phyloP scores from a whole-genome alignment of 352 stramenopile genomes.

The Globisporangium cylindrosporum region DNA sequence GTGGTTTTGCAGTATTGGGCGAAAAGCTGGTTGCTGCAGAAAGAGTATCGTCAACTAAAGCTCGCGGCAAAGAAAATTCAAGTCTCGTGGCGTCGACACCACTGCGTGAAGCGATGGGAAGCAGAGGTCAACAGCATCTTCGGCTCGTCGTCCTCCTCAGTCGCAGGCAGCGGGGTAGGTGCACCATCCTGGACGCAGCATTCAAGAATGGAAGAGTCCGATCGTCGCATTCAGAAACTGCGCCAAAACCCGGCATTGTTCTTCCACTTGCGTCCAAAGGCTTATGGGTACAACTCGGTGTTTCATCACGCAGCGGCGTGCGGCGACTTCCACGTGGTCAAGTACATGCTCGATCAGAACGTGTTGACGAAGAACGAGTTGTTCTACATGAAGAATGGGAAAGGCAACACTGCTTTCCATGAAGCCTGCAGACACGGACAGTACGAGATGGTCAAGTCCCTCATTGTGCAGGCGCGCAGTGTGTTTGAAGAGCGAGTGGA shows the following conservation, averaged over 20 bases:
- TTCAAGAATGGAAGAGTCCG: slow-evolving; percentile 69
- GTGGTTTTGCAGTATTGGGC: slow-evolving; percentile 43
- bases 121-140: slow-evolving; percentile 53
- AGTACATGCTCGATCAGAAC: slow-evolving; percentile 63
- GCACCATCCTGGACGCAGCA: slow-evolving; percentile 38
- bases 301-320: slow-evolving; percentile 64
- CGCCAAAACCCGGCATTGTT: slow-evolving; percentile 44
- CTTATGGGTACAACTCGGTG: slow-evolving; percentile 63
- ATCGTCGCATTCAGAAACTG: slow-evolving; percentile 53
- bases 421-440: slow-evolving; percentile 60
- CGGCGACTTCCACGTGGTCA: slow-evolving; percentile 74
- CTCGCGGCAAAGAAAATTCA: slow-evolving; percentile 37
- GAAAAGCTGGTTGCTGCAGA: slow-evolving; percentile 51
- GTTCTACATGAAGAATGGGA: slow-evolving; percentile 48
- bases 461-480: slow-evolving; percentile 29
- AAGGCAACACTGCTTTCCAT: slow-evolving; percentile 63
- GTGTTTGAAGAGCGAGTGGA: slow-evolving; percentile 3
- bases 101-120: slow-evolving; percentile 38
- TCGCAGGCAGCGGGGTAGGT: not conserved
- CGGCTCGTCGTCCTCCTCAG: slow-evolving; percentile 16
- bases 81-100: slow-evolving; percentile 34
- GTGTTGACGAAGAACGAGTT: slow-evolving; percentile 20
- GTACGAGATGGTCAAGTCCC: slow-evolving; percentile 72
- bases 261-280: slow-evolving; percentile 46
- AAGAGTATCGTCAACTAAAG: slow-evolving; percentile 36